Evolutionary conservation across 1,284 basidiomycete species (phyloP).

Genomic region (Ceratobasidium sp.): DNA sequence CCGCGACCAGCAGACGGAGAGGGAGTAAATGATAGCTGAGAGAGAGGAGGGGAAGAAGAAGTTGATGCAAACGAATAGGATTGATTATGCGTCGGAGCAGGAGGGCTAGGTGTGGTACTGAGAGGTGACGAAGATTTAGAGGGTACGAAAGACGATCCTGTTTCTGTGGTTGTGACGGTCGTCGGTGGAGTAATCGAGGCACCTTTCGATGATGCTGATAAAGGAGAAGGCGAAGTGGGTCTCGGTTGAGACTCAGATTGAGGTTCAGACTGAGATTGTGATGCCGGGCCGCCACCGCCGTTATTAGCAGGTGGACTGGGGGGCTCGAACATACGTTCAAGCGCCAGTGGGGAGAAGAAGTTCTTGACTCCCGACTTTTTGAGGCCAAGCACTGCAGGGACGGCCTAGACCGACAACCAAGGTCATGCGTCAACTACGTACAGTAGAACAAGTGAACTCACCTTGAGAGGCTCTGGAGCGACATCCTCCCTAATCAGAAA

Average conservation of each 20-base stretch:
- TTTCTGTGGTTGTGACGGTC: constrained; percentile 27
- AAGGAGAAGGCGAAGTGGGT: constrained; percentile 50
- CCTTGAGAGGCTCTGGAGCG: constrained; percentile 65
- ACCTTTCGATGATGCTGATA: constrained; percentile 47
- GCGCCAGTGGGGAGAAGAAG: constrained; percentile 85
- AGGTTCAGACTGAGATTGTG: constrained; percentile 55
- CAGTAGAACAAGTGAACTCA: constrained; percentile 52
- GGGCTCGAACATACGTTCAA: constrained; percentile 92
- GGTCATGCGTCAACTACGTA: constrained; percentile 1
- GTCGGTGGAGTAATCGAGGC: constrained; percentile 45
- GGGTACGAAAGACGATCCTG: constrained; percentile 8
- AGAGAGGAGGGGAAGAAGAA: constrained; percentile 4
- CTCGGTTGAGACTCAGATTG: constrained; percentile 53
- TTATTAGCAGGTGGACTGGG: constrained; percentile 74
- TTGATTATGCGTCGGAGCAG: constrained; percentile 14
- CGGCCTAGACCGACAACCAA: neutral
- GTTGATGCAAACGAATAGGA: neutral
- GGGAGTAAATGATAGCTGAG: constrained; percentile 1
- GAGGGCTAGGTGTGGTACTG: constrained; percentile 39
- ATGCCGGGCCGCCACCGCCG: constrained; percentile 49
- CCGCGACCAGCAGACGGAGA: constrained; percentile 40
- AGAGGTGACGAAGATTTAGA: constrained; percentile 29
- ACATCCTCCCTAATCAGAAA: constrained; percentile 84
- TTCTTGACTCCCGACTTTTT: constrained; percentile 70
- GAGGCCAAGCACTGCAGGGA: constrained; percentile 23